Base-by-base conservation (phyloP, 352 stramenopile genomes). In the Phytophthora pisi region DNA sequence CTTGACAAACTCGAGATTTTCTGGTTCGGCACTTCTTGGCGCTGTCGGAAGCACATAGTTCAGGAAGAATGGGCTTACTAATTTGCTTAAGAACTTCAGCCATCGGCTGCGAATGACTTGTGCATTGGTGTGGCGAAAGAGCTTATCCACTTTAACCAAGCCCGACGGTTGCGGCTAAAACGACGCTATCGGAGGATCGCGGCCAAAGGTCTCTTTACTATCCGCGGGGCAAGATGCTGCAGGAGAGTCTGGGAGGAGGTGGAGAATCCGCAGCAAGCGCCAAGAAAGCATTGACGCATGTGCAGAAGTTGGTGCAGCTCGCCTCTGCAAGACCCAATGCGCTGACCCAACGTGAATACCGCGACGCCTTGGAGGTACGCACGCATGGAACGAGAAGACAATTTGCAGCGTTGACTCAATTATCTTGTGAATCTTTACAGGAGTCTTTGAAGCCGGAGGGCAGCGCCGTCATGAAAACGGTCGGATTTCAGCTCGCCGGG, bases 381-480 rank as follows among this genome's bases (percentile, higher is more conserved):
- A 66, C 11, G 18, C 10, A 42, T 4, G 11, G 40, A 46, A 46
- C 40, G 13, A n/a, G n/a, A 46, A 6, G 6, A 20, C 7, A 2
- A 18, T 46, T 18, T 46, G 4, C 40, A 31, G 28, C 28, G 28
- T 6, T 9, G 28, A 31, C 28, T 34, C 34, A 18, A 51, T 50
- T 57, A 59, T n/a, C 2, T 23, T 42, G 31, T 47, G 8, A 16
- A 45, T 51, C 16, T 20, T 34, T 15, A n/a, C 57, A 90, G 61
- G 88, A 95, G 65, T 92, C 81, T 40, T 52, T 95, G 5, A 87
- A 86, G 52, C 66, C 84, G 2, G 88, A 96, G 42, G 75, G 82
- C 13, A 89, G 65, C 31, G 46, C 67, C 15, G 50, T 36, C 2
- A 81, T 91, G 71, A 93, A 93, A 70, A 70, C 89, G 54, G 66